These are phyloP conservation scores for Sarocladium kiliense DNA, from an alignment of 2,329 filamentous ascomycete species.

Conservation along the genomic window DNA sequence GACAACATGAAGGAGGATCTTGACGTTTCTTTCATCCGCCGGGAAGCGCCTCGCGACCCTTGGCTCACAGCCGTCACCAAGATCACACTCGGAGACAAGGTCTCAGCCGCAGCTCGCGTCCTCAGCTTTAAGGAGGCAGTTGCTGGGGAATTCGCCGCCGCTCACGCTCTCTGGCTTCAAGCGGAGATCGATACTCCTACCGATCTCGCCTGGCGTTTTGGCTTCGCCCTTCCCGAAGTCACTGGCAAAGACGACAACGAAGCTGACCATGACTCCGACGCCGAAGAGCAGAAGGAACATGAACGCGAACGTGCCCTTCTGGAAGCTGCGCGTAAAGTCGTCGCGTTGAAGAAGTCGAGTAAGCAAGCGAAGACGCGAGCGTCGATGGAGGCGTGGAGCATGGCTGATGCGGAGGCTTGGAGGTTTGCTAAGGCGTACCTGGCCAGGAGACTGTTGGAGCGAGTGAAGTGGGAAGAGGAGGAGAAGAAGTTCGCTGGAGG, in stretches of 20 bases:
- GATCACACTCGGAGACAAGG: conserved; percentile 51
- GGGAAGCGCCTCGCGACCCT: conserved; percentile 65
- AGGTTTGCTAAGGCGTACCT: conserved; percentile 65
- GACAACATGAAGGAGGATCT: conserved; percentile 56
- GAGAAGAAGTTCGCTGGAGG: conserved; percentile 61
- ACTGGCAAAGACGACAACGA: conserved; percentile 25
- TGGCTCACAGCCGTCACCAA: conserved; percentile 73
- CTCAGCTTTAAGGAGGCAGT: conserved; percentile 77
- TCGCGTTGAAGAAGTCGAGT: conserved; percentile 39
- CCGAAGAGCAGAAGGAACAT: not conserved
- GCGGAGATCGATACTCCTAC: conserved; percentile 59
- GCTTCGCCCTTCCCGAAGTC: conserved; percentile 68
- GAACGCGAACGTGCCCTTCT: conserved; percentile 49
- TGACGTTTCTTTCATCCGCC: conserved; percentile 60
- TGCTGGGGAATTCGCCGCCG: conserved; percentile 58
- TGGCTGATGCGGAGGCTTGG: conserved; percentile 75
- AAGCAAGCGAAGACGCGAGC: conserved; percentile 42
- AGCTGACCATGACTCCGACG: conserved; percentile 40
- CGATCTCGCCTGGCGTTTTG: conserved; percentile 87
- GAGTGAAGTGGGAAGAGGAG: conserved; percentile 64
- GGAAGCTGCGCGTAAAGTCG: conserved; percentile 38
- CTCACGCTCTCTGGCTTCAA: conserved; percentile 74
- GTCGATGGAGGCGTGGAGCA: conserved; percentile 60
- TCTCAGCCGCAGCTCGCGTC: conserved; percentile 58
- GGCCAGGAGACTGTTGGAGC: conserved; percentile 57